phyloP scores from a whole-genome alignment of 352 stramenopile genomes.

The Halophytophthora batemanensis region DNA sequence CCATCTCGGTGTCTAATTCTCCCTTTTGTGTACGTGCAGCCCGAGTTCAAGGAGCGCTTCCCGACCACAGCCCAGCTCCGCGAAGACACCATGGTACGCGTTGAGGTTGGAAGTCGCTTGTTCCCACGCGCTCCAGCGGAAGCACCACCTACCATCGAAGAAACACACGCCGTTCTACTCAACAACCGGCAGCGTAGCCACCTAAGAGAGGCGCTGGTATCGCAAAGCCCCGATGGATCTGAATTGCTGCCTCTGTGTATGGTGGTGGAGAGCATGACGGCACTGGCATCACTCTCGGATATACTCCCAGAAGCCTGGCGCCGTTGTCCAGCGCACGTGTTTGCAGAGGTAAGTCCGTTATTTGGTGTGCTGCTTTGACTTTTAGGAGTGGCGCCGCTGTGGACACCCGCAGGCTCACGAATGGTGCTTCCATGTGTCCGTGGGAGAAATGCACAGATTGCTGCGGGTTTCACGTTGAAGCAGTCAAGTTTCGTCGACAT shows the following conservation, averaged over 20 bases:
- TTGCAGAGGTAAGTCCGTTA: constrained; percentile 38
- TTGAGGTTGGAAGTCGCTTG: constrained; percentile 38
- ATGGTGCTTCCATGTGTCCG: background rate
- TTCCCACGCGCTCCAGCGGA: constrained; percentile 25
- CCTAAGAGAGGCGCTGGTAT: constrained; percentile 23
- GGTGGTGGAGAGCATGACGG: constrained; percentile 33
- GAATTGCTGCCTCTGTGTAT: constrained; percentile 22
- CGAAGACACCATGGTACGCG: constrained; percentile 48
- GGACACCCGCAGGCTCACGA: no score
- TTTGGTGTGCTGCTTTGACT: background rate
- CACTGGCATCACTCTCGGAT: constrained; percentile 29
- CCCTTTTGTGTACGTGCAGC: constrained; percentile 21
- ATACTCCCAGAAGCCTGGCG: constrained; percentile 44
- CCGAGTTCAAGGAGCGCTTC: constrained; percentile 51
- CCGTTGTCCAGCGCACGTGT: constrained; percentile 29
- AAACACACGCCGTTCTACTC: constrained; percentile 36
- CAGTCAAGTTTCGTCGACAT: constrained; percentile 34
- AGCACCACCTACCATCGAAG: constrained; percentile 40
- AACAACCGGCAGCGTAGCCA: constrained; percentile 37
- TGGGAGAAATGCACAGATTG: constrained; percentile 22
- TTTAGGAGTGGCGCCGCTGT: no score
- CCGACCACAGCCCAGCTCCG: constrained; percentile 47
- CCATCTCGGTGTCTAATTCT: background rate
- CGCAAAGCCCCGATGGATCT: constrained; percentile 11
- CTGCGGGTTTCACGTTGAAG: constrained; percentile 27